Evolutionary conservation across 1,284 basidiomycete genomes (phyloP).

Genomic region (Marasmius tenuissimus): DNA sequence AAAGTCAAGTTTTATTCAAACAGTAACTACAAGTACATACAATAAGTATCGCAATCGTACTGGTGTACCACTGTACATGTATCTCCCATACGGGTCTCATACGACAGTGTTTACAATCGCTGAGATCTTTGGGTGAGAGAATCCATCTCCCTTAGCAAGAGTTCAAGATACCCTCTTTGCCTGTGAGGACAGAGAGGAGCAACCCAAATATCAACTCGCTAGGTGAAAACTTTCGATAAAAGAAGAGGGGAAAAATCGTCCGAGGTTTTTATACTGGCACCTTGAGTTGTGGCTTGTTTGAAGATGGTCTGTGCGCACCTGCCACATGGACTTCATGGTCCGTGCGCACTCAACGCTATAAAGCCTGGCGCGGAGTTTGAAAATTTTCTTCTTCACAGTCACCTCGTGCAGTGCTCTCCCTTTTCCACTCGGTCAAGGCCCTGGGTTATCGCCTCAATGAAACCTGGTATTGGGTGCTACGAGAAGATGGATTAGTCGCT

Average conservation of each 20-base stretch:
- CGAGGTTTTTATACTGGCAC: not conserved
- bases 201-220: not conserved
- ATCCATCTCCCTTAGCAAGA: not conserved
- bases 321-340: not conserved
- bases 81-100: not conserved
- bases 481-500: not conserved
- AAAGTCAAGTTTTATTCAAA: no score
- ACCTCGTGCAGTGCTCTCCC: not conserved
- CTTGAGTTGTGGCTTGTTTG: not conserved
- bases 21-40: no score
- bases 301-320: not conserved
- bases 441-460: not conserved
- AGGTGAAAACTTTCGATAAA: not conserved
- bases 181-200: not conserved
- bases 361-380: not conserved
- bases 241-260: not conserved
- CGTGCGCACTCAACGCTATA: not conserved
- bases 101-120: not conserved
- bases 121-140: not conserved
- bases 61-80: not conserved
- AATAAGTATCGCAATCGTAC: no score
- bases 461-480: not conserved
- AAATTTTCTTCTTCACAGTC: not conserved
- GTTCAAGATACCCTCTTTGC: not conserved
- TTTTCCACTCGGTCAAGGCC: not conserved